Base-by-base conservation (phyloP, 1,284 basidiomycete species). In the Fistulinella cinereoalba region DNA sequence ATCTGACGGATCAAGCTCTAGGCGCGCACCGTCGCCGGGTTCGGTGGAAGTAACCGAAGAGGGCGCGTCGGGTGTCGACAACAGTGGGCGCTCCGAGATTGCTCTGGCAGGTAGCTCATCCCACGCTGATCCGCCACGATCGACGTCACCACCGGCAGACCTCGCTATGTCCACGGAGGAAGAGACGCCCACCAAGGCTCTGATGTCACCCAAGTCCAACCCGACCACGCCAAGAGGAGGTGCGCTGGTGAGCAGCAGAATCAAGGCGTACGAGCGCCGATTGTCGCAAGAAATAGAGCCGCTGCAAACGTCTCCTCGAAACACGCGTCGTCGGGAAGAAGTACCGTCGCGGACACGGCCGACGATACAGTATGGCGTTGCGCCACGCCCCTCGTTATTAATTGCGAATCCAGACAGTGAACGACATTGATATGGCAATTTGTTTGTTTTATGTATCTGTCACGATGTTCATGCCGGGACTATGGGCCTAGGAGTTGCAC, bases 391-490 rank as follows among this genome's bases (percentile, higher is more conserved):
- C 15, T 65, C 74, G 37, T 60, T 80, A 31, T 80, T 72, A 47
- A 66, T 79, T 36, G 73, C 75, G 23, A 80, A 80, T 52, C 77
- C 78, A 12, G 76, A 80, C 55, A 46, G 44, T 37, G 47, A 46
- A 43, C 38, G 41, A 36, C 28, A 44, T 37, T 40, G 48, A 28
- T 62, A 54, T 64, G 28, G 19, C n/a, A n/a, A n/a, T n/a, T n/a
- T n/a, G n/a, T n/a, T 33, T 27, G 28, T 37, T 27, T 12, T 11
- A 16, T 27, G 28, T 33, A 15, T 32, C 6, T 37, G 6, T 22
- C 38, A 43, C 18, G 19, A 39, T 31, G 32, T 40, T 41, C 48
- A 42, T 49, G 40, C 28, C 13, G 36, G 24, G 38, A 41, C 28
- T n/a, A 29, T 22, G 34, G 37, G 16, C n/a, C 11, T 31, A 13